Evolutionary conservation across 495 filamentous ascomycete species (phyloP).

Genomic region (Sporormia fimetaria): DNA sequence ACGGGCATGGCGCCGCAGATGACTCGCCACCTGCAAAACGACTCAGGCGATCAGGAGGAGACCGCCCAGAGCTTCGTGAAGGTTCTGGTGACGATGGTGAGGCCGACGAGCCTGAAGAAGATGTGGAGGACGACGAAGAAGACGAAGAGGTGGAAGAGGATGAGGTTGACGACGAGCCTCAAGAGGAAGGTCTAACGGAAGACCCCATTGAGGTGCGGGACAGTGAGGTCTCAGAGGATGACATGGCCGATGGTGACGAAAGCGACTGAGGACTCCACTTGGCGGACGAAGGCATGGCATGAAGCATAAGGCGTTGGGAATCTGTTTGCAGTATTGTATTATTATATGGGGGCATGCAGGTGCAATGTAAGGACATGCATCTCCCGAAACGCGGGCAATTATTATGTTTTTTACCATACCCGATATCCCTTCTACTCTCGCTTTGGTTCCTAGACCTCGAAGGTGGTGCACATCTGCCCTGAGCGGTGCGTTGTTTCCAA

Average conservation of each 20-base stretch:
- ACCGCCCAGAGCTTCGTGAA: constrained; percentile 12
- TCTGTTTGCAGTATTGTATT: not conserved
- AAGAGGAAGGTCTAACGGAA: constrained; percentile 37
- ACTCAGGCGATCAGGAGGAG: constrained; percentile 27
- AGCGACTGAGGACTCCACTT: constrained; percentile 25
- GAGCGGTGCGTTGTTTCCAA: too few relatives aligned
- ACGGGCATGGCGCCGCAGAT: constrained; percentile 19
- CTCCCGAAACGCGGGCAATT: too few relatives aligned
- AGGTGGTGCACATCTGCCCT: too few relatives aligned
- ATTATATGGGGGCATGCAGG: constrained; percentile 1
- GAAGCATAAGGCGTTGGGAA: constrained; percentile 17
- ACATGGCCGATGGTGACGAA: constrained; percentile 32
- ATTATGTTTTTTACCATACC: too few relatives aligned
- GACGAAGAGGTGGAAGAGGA: constrained; percentile 44
- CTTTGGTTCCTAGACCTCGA: too few relatives aligned
- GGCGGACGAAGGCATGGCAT: not conserved
- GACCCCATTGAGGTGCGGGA: constrained; percentile 41
- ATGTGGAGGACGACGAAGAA: constrained; percentile 34
- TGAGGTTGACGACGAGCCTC: constrained; percentile 45
- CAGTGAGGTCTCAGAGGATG: constrained; percentile 35
- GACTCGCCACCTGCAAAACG: constrained; percentile 28
- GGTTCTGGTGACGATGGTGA: constrained; percentile 15
- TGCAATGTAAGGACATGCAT: not conserved
- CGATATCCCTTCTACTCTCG: too few relatives aligned
- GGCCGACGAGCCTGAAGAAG: constrained; percentile 21